These are phyloP conservation scores for Eutrema yunnanense DNA, from an alignment of 345 rosid genomes.

Conservation along the genomic window DNA sequence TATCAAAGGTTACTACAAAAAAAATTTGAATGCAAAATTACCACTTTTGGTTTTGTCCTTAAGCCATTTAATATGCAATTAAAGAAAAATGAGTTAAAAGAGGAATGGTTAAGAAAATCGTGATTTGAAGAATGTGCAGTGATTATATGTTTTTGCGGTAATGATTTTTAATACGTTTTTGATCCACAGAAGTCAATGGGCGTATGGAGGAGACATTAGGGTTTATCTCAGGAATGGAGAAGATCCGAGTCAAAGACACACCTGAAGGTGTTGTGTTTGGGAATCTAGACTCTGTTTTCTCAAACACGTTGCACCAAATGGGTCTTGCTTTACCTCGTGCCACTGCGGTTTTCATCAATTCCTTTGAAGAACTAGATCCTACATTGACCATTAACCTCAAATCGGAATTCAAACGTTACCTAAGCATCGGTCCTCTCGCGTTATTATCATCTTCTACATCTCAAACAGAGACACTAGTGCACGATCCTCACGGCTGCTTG, in stretches of 20 bases:
- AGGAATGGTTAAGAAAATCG: background rate
- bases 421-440: conserved; percentile 33
- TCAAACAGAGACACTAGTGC: conserved; percentile 2
- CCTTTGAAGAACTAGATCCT: conserved; percentile 44
- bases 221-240: conserved; percentile 46
- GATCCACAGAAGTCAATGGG: background rate
- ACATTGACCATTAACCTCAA: conserved; percentile 30
- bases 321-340: conserved; percentile 42
- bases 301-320: conserved; percentile 31
- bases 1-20: background rate
- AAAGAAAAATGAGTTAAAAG: background rate
- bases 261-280: conserved; percentile 41
- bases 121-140: background rate
- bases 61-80: background rate
- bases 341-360: conserved; percentile 36
- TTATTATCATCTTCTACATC: conserved; percentile 13
- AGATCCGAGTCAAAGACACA: conserved; percentile 38
- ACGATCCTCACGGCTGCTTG: conserved; percentile 43
- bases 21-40: no score
- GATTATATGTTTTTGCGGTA: background rate
- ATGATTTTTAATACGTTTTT: background rate
- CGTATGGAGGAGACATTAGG: conserved; percentile 26
- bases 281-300: conserved; percentile 26
- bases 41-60: no score
- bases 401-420: conserved; percentile 28